These are phyloP conservation scores for Fomes fomentarius DNA, from an alignment of 1,284 basidiomycete genomes.

Conservation along the genomic window DNA sequence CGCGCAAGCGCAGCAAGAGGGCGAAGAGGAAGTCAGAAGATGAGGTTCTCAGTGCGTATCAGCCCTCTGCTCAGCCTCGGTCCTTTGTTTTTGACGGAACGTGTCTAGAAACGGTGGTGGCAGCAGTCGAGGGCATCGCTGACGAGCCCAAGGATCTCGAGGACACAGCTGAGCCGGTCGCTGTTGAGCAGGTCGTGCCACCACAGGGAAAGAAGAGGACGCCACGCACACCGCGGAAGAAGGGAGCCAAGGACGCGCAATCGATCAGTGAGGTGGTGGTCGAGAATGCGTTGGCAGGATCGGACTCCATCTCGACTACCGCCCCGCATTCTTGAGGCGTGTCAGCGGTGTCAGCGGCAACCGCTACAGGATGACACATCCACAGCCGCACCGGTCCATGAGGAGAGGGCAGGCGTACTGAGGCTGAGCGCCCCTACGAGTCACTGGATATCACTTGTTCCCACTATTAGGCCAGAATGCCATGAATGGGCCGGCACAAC, in stretches of 20 bases:
- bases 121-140: conserved; percentile 5
- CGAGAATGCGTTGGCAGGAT: not conserved
- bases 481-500: too few species aligned
- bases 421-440: too few species aligned
- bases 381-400: too few species aligned
- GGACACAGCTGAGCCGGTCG: not conserved
- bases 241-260: not conserved
- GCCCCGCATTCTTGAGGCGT: too few species aligned
- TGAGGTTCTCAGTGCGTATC: not conserved
- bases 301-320: too few species aligned
- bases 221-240: not conserved
- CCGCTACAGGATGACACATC: too few species aligned
- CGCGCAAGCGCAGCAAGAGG: conserved; percentile 1
- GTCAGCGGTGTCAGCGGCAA: too few species aligned
- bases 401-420: too few species aligned
- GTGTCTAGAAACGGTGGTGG: conserved; percentile 3
- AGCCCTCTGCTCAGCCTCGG: too few species aligned
- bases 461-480: too few species aligned
- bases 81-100: not conserved
- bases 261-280: not conserved
- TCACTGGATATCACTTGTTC: too few species aligned
- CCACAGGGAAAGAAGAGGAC: not conserved
- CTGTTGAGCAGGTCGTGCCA: not conserved
- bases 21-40: conserved; percentile 1
- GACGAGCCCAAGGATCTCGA: conserved; percentile 16